These are phyloP conservation scores for Trichoderma koningii DNA, from an alignment of 2,329 filamentous ascomycete genomes.

Conservation along the genomic window DNA sequence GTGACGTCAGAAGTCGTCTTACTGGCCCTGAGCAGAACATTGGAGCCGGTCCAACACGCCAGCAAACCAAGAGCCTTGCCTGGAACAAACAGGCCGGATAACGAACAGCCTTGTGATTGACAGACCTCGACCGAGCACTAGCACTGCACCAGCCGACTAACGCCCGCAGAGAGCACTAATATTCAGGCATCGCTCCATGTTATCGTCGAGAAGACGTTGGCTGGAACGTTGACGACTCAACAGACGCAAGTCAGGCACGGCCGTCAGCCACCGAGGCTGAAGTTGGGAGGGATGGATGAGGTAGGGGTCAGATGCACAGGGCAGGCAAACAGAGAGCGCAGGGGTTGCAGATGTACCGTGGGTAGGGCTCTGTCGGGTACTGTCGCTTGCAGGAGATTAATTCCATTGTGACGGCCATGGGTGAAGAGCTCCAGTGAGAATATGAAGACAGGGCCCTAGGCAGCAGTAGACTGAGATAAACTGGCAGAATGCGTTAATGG, in stretches of 20 bases:
- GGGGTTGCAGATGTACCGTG: neutral
- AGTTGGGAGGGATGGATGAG: neutral
- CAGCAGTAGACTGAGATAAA: too few relatives aligned
- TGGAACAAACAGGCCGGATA: neutral
- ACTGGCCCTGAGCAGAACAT: neutral
- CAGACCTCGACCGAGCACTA: too few relatives aligned
- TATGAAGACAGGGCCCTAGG: too few relatives aligned
- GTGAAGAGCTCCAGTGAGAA: too few relatives aligned
- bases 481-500: too few relatives aligned
- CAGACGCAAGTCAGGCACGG: neutral
- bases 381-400: neutral
- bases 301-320: neutral
- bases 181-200: too few relatives aligned
- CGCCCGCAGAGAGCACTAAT: too few relatives aligned
- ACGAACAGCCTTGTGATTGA: neutral
- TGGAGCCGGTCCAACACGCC: neutral
- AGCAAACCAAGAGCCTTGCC: neutral
- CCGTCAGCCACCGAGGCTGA: constrained; percentile 1
- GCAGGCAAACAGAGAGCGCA: too few relatives aligned
- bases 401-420: neutral
- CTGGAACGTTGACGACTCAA: too few relatives aligned
- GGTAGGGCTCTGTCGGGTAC: neutral
- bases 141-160: too few relatives aligned
- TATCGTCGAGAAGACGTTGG: too few relatives aligned
- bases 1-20: constrained; percentile 19